Evolutionary conservation across 169 alveolate species (phyloP).

Genomic region (Theileria sp.): DNA sequence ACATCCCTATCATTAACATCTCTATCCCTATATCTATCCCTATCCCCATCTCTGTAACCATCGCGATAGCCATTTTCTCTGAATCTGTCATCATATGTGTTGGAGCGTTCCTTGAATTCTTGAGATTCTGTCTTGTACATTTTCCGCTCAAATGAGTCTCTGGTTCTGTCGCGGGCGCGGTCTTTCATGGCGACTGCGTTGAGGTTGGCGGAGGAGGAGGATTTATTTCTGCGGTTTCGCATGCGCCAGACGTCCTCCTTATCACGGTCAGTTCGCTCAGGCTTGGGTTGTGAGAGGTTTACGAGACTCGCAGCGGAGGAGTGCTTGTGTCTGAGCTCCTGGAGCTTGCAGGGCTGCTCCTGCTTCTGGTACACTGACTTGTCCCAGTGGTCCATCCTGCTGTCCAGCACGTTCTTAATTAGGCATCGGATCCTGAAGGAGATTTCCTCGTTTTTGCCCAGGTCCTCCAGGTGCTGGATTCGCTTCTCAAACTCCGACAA

Average conservation of each 20-base stretch:
- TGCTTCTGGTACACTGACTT: slow-evolving; percentile 60
- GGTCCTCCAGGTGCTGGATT: slow-evolving; percentile 72
- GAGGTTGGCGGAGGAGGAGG: neutral
- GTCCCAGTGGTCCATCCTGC: slow-evolving; percentile 81
- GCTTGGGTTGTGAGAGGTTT: neutral
- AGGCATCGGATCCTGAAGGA: slow-evolving; percentile 81
- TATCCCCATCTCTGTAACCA: no score
- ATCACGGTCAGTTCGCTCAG: neutral
- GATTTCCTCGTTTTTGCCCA: slow-evolving; percentile 73
- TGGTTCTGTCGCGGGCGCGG: neutral
- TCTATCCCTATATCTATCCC: no score
- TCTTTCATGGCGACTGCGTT: neutral
- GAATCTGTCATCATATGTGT: no score
- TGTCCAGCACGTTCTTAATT: slow-evolving; percentile 80
- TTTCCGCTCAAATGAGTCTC: neutral
- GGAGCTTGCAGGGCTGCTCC: slow-evolving; percentile 61
- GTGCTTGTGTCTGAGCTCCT: slow-evolving; percentile 44
- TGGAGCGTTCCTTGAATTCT: neutral
- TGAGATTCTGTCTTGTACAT: neutral
- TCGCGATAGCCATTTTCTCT: no score
- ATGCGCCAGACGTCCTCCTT: neutral
- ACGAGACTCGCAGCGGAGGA: neutral
- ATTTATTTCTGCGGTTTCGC: neutral
- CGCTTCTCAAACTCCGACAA: slow-evolving; percentile 70
- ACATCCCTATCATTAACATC: no score